phyloP scores from a whole-genome alignment of 1,284 basidiomycete genomes.

The Tylopilus orsonianus region DNA sequence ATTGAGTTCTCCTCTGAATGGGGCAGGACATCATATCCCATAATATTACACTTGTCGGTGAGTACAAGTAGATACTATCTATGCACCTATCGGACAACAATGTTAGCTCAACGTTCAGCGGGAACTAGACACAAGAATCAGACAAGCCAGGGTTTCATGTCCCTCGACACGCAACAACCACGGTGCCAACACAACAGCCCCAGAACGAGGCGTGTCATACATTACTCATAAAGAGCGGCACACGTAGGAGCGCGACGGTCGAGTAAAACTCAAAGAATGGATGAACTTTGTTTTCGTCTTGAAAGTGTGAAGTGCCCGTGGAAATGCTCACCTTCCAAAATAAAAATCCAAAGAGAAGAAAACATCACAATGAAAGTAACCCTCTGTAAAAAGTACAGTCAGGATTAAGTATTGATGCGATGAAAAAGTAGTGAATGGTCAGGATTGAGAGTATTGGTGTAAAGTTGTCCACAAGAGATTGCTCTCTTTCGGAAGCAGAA shows the following conservation, averaged over 20 bases:
- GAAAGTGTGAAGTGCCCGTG: constrained; percentile 7
- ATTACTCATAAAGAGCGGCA: constrained; percentile 40
- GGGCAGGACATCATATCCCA: too few species aligned
- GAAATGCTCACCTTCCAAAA: constrained; percentile 28
- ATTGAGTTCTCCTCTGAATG: too few species aligned
- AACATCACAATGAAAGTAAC: not conserved
- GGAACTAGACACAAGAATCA: constrained; percentile 39
- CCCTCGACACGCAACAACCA: constrained; percentile 38
- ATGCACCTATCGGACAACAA: constrained; percentile 6
- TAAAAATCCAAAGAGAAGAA: too few species aligned
- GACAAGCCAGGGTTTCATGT: constrained; percentile 72
- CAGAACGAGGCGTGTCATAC: constrained; percentile 47
- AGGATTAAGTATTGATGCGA: not conserved
- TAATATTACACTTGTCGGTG: too few species aligned
- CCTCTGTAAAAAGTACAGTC: not conserved
- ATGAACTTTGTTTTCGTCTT: constrained; percentile 75
- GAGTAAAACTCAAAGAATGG: constrained; percentile 72
- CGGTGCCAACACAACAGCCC: constrained; percentile 39
- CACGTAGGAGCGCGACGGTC: constrained; percentile 33
- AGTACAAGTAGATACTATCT: not conserved
- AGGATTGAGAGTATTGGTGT: constrained; percentile 60
- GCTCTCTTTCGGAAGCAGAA: constrained; percentile 81
- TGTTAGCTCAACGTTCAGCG: constrained; percentile 2
- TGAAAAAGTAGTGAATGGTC: constrained; percentile 29
- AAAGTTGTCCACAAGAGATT: constrained; percentile 67